Evolutionary conservation across 108 stramenopile genomes (phyloP), one percentile per base, ranked within the genome.

Genomic region (Skeletonema potamos): DNA sequence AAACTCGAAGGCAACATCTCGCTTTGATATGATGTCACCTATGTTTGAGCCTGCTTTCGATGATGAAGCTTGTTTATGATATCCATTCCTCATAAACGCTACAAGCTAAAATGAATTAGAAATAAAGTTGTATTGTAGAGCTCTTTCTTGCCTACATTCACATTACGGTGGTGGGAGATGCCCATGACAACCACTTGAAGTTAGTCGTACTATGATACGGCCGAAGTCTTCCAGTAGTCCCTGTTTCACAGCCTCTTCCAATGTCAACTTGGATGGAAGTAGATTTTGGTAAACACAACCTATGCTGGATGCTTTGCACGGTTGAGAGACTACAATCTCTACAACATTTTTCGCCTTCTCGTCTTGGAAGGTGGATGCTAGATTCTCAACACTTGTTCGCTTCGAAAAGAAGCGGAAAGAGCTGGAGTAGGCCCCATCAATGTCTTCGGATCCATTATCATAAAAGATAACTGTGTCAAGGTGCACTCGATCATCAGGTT

Each of bases 401-500:
- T 77, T 83, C 24, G 85, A 66, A 48, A 86, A 86, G 74, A 74
- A 80, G 28, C 62, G 34, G 58, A 64, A 76, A 3, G 74, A 80
- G 24, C 59, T 34, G 1, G 58, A 70, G 1, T 29, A 36, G 6
- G 62, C 13, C 2, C 32, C 12, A 22, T 27, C 10, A 28, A 27
- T 36, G 20, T 70, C 61, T 12, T 32, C 29, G 9, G 66, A 36
- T 2, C 33, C 46, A 27, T 66, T 54, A 20, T 81, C 76, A 20
- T 41, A 20, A 64, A 84, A 79, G 15, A 73, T 17, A 27, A 90
- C 64, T 8, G 85, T 67, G 37, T 89, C 83, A 8, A 93, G 80
- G 59, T 92, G 86, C 12, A 89, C 27, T 33, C 92, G 85, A 87
- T 92, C 91, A 36, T 83, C 75, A 60, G 75, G 76, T 43, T 86